Percentiles rank a stretch among this genome's conserved stretches.
These are phyloP conservation scores for Rubia peregrina DNA, from an alignment of 305 asterid species.

Conservation along the genomic window DNA sequence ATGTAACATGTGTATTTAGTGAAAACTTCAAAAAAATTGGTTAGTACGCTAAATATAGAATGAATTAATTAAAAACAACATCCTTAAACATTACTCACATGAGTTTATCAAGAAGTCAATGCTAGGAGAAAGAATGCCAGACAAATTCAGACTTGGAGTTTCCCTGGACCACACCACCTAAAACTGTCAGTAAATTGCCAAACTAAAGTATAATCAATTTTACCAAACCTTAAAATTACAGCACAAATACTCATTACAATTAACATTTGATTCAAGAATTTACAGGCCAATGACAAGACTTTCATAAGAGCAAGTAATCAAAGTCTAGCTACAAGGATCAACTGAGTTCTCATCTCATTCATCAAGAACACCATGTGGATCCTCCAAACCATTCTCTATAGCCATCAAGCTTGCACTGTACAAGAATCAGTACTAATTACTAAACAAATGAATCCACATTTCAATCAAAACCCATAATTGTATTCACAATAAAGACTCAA, in stretches of 20 bases:
- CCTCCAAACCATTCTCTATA: conserved; percentile 58
- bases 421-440: conserved; percentile 1
- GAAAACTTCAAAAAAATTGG: too few relatives aligned
- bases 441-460: neutral
- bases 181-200: conserved; percentile 20
- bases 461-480: neutral
- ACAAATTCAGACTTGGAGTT: conserved; percentile 68
- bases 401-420: conserved; percentile 87
- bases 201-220: neutral
- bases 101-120: conserved; percentile 76
- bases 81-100: conserved; percentile 40
- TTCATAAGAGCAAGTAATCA: conserved; percentile 85
- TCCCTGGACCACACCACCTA: conserved; percentile 60
- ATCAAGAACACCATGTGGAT: conserved; percentile 92
- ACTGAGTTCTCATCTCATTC: conserved; percentile 94
- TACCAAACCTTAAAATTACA: neutral
- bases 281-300: conserved; percentile 89
- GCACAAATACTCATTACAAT: neutral
- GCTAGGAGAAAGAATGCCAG: conserved; percentile 79
- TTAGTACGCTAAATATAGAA: neutral
- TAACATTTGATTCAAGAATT: conserved; percentile 18
- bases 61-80: neutral
- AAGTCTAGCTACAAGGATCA: conserved; percentile 99
- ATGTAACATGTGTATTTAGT: too few relatives aligned
- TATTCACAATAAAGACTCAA: neutral